Evolutionary conservation across 176 grass and related monocot species (phyloP).

Genomic region (Zizania latifolia): DNA sequence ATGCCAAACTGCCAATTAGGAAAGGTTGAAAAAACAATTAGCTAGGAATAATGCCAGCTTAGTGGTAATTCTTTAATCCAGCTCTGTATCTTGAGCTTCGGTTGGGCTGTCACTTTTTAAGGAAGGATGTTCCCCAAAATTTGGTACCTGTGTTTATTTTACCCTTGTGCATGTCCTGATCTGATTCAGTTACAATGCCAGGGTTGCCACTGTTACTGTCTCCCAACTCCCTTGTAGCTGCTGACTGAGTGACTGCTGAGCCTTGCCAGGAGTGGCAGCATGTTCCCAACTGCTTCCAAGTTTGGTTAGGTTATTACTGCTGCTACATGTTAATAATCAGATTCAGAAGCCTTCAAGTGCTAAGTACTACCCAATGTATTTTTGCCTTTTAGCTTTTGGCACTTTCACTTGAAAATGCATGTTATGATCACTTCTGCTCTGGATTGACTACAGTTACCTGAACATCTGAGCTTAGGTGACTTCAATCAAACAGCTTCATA

Average conservation of each 20-base stretch:
- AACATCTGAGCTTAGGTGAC: neutral
- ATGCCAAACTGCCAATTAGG: constrained; percentile 44
- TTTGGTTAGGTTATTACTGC: neutral
- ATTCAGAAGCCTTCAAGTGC: neutral
- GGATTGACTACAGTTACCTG: neutral
- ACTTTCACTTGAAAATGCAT: neutral
- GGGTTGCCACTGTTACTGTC: neutral
- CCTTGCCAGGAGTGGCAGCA: constrained; percentile 18
- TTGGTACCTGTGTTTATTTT: constrained; percentile 31
- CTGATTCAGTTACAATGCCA: constrained; percentile 1
- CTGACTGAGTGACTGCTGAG: no score
- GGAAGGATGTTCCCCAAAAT: constrained; percentile 63
- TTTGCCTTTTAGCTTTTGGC: neutral
- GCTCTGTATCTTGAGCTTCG: constrained; percentile 14
- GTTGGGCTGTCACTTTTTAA: constrained; percentile 56
- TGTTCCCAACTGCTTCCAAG: constrained; percentile 26
- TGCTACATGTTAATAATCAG: no score
- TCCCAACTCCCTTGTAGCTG: neutral
- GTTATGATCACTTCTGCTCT: neutral
- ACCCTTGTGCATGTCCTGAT: constrained; percentile 4
- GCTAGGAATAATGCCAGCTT: constrained; percentile 13
- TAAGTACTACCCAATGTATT: no score
- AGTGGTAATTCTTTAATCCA: constrained; percentile 18
- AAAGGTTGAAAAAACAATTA: constrained; percentile 11
- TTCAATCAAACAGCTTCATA: neutral